phyloP scores from a whole-genome alignment of 352 stramenopile species.

The Globisporangium cederbergense region DNA sequence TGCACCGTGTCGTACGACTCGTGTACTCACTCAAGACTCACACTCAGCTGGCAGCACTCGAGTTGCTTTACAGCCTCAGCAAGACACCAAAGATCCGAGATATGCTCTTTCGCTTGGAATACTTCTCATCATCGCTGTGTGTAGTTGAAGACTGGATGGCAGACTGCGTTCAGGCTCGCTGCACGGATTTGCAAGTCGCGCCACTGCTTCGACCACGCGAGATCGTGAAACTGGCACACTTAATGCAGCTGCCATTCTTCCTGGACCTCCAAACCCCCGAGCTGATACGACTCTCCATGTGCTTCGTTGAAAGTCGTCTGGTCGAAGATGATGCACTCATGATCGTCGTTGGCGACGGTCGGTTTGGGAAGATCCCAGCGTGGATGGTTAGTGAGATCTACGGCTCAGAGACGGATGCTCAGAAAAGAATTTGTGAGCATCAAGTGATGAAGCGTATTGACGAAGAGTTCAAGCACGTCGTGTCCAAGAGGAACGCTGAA shows the following conservation, averaged over 20 bases:
- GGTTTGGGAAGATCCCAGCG: slow-evolving; percentile 4
- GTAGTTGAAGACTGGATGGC: slow-evolving; percentile 3
- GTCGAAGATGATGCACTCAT: slow-evolving; percentile 18
- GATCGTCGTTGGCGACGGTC: slow-evolving; percentile 9
- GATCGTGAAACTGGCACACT: slow-evolving; percentile 20
- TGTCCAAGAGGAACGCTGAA: not conserved
- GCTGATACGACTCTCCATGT: slow-evolving; percentile 26
- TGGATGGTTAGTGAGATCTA: slow-evolving; percentile 9
- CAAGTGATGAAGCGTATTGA: slow-evolving; percentile 9
- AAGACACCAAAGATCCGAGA: slow-evolving; percentile 3
- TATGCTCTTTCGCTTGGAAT: slow-evolving; percentile 16
- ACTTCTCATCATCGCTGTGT: slow-evolving; percentile 7
- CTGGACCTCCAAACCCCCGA: slow-evolving; percentile 23
- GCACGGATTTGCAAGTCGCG: slow-evolving; percentile 4
- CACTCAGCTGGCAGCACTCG: slow-evolving; percentile 23
- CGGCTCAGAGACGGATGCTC: not conserved
- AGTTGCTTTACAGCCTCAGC: slow-evolving; percentile 20
- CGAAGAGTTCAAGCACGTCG: slow-evolving; percentile 7
- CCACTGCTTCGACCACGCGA: slow-evolving; percentile 17
- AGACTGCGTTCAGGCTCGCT: slow-evolving; percentile 3
- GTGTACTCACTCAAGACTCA: slow-evolving; percentile 22
- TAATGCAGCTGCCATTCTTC: slow-evolving; percentile 29
- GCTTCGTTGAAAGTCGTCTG: slow-evolving; percentile 18
- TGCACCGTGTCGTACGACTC: slow-evolving; percentile 23
- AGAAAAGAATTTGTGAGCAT: not conserved